phyloP scores from a whole-genome alignment of 2,329 filamentous ascomycete species.

The Metarhizium album region DNA sequence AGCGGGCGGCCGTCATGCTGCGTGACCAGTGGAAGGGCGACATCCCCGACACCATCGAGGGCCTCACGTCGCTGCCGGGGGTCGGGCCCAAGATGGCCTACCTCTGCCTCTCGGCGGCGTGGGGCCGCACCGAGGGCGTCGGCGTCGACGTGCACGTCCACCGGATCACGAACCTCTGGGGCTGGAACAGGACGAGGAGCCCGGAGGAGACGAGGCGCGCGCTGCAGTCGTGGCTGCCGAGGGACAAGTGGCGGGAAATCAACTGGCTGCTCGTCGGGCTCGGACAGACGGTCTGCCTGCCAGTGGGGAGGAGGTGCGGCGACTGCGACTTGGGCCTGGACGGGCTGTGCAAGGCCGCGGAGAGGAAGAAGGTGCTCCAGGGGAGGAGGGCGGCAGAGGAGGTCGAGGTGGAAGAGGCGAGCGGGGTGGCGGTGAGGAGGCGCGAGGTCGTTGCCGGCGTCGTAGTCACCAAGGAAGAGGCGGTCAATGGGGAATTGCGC shows the following conservation, averaged over 20 bases:
- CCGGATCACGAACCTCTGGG: conserved; percentile 88
- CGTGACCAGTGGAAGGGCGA: conserved; percentile 61
- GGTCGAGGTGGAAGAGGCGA: conserved; percentile 16
- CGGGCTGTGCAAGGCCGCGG: conserved; percentile 66
- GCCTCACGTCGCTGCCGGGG: conserved; percentile 67
- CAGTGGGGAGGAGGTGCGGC: conserved; percentile 69
- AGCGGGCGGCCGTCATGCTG: conserved; percentile 62
- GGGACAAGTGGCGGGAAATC: conserved; percentile 82
- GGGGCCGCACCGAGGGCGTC: conserved; percentile 59
- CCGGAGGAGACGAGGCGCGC: conserved; percentile 73
- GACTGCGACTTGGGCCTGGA: conserved; percentile 70
- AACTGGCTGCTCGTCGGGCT: conserved; percentile 82
- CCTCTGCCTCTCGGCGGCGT: conserved; percentile 68
- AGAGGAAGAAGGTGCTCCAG: conserved; percentile 50
- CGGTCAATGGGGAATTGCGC: conserved; percentile 11
- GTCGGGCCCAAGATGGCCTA: conserved; percentile 95
- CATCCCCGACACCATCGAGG: conserved; percentile 69
- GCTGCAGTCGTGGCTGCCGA: conserved; percentile 74
- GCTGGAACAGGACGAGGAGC: conserved; percentile 71
- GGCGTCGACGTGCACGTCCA: conserved; percentile 94
- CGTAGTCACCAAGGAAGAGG: conserved; percentile 20
- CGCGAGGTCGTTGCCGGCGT: conserved; percentile 13
- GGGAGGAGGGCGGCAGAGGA: conserved; percentile 36
- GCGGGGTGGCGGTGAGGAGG: conserved; percentile 13
- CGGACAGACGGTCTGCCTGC: conserved; percentile 77